These are phyloP conservation scores for Calonectria naviculata DNA, from an alignment of 2,329 filamentous ascomycete genomes.

Conservation along the genomic window DNA sequence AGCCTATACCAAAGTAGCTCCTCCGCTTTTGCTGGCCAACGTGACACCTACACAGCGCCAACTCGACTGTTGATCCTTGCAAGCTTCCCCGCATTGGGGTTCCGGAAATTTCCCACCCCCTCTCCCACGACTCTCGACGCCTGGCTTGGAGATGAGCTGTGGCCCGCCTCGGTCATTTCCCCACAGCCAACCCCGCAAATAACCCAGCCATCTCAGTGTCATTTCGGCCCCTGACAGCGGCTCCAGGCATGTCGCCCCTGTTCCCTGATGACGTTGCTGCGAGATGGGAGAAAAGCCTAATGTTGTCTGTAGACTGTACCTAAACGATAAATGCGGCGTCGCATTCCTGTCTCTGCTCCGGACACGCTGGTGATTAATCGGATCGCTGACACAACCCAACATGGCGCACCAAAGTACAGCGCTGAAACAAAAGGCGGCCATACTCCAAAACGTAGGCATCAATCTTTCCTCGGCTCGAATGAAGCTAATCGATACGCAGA, in stretches of 20 bases:
- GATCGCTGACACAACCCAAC: background rate
- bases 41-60: no score
- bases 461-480: background rate
- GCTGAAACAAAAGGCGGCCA: background rate
- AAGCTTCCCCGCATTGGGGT: background rate
- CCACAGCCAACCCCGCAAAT: background rate
- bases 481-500: background rate
- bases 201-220: background rate
- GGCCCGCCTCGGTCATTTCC: background rate
- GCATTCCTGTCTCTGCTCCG: background rate
- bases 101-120: background rate
- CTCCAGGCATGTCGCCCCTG: background rate
- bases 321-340: background rate
- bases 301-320: no score
- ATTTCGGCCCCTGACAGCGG: background rate
- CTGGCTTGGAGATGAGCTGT: background rate
- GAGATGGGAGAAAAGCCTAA: background rate
- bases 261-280: background rate
- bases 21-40: no score
- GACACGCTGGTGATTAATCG: background rate
- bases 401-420: background rate
- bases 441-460: background rate
- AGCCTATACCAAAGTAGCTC: no score
- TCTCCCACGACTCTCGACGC: background rate
- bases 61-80: no score